These are phyloP conservation scores for Sungouiozyma intestinalis DNA, from an alignment of 805 yeast genomes.

Conservation along the genomic window DNA sequence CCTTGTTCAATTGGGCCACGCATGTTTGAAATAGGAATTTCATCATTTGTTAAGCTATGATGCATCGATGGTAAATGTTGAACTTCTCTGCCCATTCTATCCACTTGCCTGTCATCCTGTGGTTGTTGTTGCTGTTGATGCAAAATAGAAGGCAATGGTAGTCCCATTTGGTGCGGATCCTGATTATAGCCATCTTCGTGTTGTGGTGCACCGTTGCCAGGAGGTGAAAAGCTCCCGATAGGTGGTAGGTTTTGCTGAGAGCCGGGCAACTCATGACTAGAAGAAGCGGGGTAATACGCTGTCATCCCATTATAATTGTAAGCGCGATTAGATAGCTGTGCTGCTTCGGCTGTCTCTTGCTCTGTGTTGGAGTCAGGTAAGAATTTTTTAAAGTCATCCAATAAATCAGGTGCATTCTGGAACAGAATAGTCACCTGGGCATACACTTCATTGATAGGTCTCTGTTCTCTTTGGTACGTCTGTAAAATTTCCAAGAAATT, in stretches of 20 bases:
- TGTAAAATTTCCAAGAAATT: constrained; percentile 89
- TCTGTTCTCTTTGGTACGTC: constrained; percentile 92
- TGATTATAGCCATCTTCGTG: constrained; percentile 7
- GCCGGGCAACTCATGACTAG: background rate
- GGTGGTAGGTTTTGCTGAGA: constrained; percentile 27
- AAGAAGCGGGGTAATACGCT: constrained; percentile 2
- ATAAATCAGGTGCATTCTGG: constrained; percentile 85
- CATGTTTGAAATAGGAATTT: constrained; percentile 29
- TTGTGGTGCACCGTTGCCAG: constrained; percentile 21
- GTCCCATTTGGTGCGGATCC: constrained; percentile 9
- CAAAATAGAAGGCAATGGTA: constrained; percentile 21
- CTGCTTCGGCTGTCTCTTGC: constrained; percentile 5
- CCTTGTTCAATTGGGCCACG: constrained; percentile 1
- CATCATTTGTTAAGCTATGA: constrained; percentile 12
- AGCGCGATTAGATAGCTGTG: background rate
- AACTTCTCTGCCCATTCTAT: constrained; percentile 7
- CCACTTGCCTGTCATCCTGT: constrained; percentile 5
- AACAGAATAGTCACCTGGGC: constrained; percentile 84
- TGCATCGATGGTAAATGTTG: constrained; percentile 9
- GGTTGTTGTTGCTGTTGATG: constrained; percentile 11
- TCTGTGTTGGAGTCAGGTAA: constrained; percentile 56
- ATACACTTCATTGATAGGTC: constrained; percentile 91
- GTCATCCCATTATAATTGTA: constrained; percentile 3
- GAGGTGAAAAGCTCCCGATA: constrained; percentile 30
- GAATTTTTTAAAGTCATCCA: constrained; percentile 91